A percentile compares a stretch with the other conserved stretches of the same genome.
Evolutionary conservation across 495 filamentous ascomycete species (phyloP).

Genomic region (Tuber melanosporum): DNA sequence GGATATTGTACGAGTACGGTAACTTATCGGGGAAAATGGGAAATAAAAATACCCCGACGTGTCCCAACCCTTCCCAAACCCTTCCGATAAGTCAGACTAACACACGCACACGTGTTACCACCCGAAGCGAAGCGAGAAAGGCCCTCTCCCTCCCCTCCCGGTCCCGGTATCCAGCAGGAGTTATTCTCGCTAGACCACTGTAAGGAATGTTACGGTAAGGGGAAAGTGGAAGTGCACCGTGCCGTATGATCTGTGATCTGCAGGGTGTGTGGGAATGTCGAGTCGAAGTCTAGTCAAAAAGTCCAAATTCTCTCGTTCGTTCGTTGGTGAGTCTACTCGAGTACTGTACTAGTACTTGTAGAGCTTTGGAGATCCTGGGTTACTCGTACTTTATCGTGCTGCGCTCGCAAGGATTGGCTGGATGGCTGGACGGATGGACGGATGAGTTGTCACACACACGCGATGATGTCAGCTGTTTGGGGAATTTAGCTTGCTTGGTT

Average conservation of each 20-base stretch:
- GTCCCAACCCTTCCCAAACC: neutral
- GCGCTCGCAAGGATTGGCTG: neutral
- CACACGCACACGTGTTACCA: slow-evolving; percentile 4
- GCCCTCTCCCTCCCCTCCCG: neutral
- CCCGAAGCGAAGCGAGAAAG: neutral
- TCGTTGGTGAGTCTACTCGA: neutral
- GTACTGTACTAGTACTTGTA: too few relatives aligned
- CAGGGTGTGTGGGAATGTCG: neutral
- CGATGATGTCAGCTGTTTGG: slow-evolving; percentile 1
- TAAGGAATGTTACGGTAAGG: too few relatives aligned
- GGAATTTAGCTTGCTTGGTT: neutral
- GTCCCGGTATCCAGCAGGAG: neutral
- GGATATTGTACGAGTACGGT: neutral
- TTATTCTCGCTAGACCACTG: too few relatives aligned
- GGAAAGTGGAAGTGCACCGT: too few relatives aligned
- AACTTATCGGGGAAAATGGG: neutral
- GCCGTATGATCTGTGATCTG: neutral
- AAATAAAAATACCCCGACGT: neutral
- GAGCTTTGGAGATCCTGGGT: neutral
- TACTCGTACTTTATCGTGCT: neutral
- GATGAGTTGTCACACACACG: neutral
- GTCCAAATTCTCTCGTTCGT: neutral
- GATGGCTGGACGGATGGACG: neutral
- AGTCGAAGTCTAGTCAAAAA: neutral
- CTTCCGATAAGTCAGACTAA: neutral